phyloP scores from a whole-genome alignment of 2,329 filamentous ascomycete genomes.

The Aspergillus alliaceus region DNA sequence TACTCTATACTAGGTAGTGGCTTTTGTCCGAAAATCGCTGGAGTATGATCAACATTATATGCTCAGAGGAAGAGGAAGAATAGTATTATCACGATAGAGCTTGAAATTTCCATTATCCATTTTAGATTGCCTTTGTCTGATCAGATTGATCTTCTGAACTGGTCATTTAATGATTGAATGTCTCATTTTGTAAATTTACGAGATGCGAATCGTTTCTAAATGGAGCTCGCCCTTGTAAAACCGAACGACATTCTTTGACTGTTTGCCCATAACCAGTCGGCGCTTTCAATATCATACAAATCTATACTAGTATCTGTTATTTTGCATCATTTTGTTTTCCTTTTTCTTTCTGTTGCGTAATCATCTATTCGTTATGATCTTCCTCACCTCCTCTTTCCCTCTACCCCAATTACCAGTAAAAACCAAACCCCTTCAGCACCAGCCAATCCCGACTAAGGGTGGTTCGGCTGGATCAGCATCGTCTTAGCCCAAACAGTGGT shows the following conservation, averaged over 20 bases:
- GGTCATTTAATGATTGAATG: conserved; percentile 2
- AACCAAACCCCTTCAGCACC: background rate
- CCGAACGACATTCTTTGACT: background rate
- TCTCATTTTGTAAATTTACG: conserved; percentile 7
- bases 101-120: background rate
- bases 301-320: background rate
- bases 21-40: too few relatives aligned
- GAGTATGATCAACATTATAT: background rate
- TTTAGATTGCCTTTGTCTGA: conserved; percentile 10
- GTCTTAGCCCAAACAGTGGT: conserved; percentile 19
- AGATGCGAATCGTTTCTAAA: conserved; percentile 9
- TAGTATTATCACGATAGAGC: background rate
- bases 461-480: conserved; percentile 12
- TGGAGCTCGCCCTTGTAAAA: conserved; percentile 13
- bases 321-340: background rate
- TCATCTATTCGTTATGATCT: background rate
- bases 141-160: conserved; percentile 6
- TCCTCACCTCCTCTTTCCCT: background rate
- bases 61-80: background rate
- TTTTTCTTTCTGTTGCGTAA: background rate
- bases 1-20: too few relatives aligned
- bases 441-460: conserved; percentile 12
- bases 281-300: background rate
- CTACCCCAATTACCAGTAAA: background rate
- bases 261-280: background rate